phyloP scores from a whole-genome alignment of 306 rosid genomes.

The Cicer arietinum region DNA sequence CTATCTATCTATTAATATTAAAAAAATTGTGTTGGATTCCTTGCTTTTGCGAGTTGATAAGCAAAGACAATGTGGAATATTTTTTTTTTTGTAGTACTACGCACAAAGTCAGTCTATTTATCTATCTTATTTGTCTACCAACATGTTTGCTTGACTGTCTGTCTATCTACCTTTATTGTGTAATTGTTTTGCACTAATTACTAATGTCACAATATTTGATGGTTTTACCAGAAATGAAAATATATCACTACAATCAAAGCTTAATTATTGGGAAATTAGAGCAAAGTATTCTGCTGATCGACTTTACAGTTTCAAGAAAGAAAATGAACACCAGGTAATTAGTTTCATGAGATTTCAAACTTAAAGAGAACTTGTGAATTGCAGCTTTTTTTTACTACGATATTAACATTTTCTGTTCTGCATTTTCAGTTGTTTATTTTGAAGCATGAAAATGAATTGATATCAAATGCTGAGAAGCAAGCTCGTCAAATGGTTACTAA shows the following conservation, averaged over 20 bases:
- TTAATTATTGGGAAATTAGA: conserved; percentile 35
- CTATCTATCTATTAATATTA: too few relatives aligned
- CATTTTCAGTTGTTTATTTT: conserved; percentile 44
- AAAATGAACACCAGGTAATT: conserved; percentile 49
- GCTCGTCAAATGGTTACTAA: conserved; percentile 48
- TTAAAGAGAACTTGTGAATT: conserved; percentile 16
- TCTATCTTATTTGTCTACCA: too few relatives aligned
- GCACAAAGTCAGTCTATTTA: too few relatives aligned
- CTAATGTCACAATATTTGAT: conserved; percentile 8
- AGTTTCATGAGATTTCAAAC: not conserved
- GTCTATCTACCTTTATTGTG: too few relatives aligned
- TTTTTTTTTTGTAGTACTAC: too few relatives aligned
- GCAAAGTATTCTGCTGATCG: conserved; percentile 37
- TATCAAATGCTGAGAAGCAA: conserved; percentile 47
- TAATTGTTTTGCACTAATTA: not conserved
- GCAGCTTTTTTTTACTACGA: not conserved
- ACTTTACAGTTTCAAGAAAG: conserved; percentile 41
- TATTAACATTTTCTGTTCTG: not conserved
- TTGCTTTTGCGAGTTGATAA: too few relatives aligned
- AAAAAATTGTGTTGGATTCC: too few relatives aligned
- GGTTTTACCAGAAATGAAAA: conserved; percentile 44
- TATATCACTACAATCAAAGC: conserved; percentile 34
- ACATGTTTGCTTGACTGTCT: too few relatives aligned
- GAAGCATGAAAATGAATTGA: conserved; percentile 46
- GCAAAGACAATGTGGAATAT: too few relatives aligned